phyloP scores from a whole-genome alignment of 2,329 filamentous ascomycete species.

The Fusarium sp. region DNA sequence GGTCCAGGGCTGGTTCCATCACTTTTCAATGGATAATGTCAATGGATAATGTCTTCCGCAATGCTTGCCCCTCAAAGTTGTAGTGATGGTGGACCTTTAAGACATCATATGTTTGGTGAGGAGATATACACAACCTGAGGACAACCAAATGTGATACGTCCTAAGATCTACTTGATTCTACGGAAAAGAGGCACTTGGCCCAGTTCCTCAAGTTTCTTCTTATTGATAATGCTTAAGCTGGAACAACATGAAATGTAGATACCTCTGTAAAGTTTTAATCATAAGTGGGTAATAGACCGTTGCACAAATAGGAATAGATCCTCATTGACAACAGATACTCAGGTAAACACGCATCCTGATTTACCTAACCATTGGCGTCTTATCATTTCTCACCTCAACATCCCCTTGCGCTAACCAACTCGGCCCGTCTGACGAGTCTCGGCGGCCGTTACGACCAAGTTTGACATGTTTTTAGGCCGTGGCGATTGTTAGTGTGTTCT shows the following conservation, averaged over 20 bases:
- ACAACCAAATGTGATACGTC: background rate
- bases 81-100: conserved; percentile 12
- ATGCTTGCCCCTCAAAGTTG: background rate
- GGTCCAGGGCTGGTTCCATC: background rate
- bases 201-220: background rate
- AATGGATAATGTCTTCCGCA: background rate
- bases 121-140: background rate
- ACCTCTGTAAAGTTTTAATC: background rate
- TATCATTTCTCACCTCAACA: conserved; percentile 11
- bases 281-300: background rate
- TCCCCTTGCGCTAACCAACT: conserved; percentile 23
- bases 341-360: conserved; percentile 17
- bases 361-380: conserved; percentile 5
- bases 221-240: background rate
- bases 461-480: conserved; percentile 17
- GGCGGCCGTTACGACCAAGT: conserved; percentile 28
- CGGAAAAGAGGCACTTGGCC: background rate
- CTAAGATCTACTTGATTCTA: background rate
- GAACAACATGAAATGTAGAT: conserved; percentile 2
- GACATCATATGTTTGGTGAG: background rate
- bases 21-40: background rate
- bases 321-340: background rate
- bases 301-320: background rate
- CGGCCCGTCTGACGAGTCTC: conserved; percentile 35
- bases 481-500: conserved; percentile 31